Conservation (phyloP, 305 asterid genomes). For the Fraxinus platypoda region DNA sequence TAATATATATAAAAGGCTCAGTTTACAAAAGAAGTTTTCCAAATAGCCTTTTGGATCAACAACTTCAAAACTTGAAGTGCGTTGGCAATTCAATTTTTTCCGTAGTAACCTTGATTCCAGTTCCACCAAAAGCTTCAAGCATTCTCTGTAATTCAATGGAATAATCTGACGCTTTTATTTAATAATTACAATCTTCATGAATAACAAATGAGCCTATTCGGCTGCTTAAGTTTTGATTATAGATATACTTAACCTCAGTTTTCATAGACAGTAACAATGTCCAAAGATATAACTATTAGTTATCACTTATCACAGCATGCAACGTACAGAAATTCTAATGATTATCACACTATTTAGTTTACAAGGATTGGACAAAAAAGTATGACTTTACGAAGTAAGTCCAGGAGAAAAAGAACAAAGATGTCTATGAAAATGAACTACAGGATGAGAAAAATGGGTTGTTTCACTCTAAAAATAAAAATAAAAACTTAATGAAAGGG, state of each 20-base stretch:
- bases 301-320: neutral
- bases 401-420: neutral
- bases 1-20: neutral
- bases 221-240: neutral
- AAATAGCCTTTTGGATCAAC: neutral
- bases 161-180: neutral
- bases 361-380: neutral
- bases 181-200: neutral
- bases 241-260: neutral
- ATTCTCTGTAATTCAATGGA: neutral
- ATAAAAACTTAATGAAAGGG: neutral
- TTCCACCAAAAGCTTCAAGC: neutral
- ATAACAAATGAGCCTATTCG: neutral
- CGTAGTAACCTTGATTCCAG: neutral
- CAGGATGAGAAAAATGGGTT: neutral
- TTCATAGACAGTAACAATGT: neutral
- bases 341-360: neutral
- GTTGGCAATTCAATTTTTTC: neutral
- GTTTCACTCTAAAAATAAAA: neutral
- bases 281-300: neutral
- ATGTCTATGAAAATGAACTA: neutral
- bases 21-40: neutral
- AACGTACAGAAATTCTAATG: neutral
- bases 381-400: neutral
- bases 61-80: neutral